Evolutionary conservation across 2,329 filamentous ascomycete species (phyloP), one percentile per base, ranked within the genome.

Genomic region (Phaeomoniella chlamydospora): DNA sequence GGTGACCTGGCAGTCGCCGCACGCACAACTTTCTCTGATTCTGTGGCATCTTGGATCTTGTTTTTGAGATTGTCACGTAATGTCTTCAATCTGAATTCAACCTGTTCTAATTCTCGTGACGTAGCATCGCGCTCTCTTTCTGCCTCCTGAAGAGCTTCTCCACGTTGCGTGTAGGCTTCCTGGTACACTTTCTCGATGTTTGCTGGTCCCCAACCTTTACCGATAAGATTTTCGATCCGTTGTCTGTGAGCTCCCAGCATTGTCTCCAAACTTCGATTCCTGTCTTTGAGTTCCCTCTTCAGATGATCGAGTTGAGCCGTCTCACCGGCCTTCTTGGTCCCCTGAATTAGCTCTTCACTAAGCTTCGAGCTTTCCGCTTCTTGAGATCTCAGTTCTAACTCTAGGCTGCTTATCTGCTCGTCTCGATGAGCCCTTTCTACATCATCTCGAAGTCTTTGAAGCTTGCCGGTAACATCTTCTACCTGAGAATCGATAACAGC

Each of bases 241-340:
- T 77, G 66, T 35, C 69, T 72, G 64, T 92, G 84, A 0, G 84
- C 84, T 33, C 66, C 74, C 42, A 66, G 73, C 61, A 94, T 74
- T 0, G 83, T 90, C 5, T 86, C 72, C 2, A 96, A 64, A 41
- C 80, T 81, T 19, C 74, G 71, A 53, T 81, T 73, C 37, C 79
- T 74, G 44, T 85, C 78, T 43, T 74, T 72, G 17, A 85, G 58
- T 49, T 94, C 82, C 46, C 86, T 87, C 49, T 80, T 86, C 19
- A 87, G 69, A 46, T 82, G 77, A 39, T 93, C 83, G 9, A 98
- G 68, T 47, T 82, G 79, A 10, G 88, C 90, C 26, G 86, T 72
- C 42, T 93, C 86, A 3, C 79, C 76, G 4, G 86, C 85, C 39
- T 82, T 72, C 39, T 78, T 77, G 2, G 82, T 93, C 39, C 80